Evolutionary conservation across 345 rosid genomes (phyloP).

Genomic region (Orychophragmus violaceus): DNA sequence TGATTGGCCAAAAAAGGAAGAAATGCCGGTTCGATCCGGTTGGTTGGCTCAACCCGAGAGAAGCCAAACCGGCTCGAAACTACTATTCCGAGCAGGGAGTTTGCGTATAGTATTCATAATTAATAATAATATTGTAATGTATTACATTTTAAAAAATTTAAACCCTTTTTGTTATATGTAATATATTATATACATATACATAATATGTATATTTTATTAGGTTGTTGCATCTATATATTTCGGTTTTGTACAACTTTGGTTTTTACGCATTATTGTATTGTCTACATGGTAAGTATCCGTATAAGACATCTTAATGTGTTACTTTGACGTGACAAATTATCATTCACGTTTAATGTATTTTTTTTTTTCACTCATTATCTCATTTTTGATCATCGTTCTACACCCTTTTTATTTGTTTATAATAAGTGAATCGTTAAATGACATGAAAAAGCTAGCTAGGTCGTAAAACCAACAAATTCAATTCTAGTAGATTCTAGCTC

Average conservation of each 20-base stretch:
- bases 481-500: neutral
- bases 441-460: neutral
- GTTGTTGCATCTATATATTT: conserved; percentile 8
- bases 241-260: neutral
- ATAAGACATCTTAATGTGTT: conserved; percentile 28
- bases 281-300: conserved; percentile 24
- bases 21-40: conserved; percentile 23
- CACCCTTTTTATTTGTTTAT: neutral
- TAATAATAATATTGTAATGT: conserved; percentile 17
- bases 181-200: conserved; percentile 19
- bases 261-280: conserved; percentile 26
- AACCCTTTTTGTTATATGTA: conserved; percentile 28
- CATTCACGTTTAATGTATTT: conserved; percentile 12
- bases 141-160: neutral
- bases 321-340: conserved; percentile 15
- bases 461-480: neutral
- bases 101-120: conserved; percentile 31
- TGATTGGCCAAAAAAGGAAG: neutral
- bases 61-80: conserved; percentile 45
- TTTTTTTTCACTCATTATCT: neutral
- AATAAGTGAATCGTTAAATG: neutral
- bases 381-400: too few species aligned
- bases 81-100: conserved; percentile 44
- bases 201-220: conserved; percentile 12
- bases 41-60: conserved; percentile 23